Conservation (phyloP, 192 early-diverging fungal species). For the Phlyctochytrium arcticum region DNA sequence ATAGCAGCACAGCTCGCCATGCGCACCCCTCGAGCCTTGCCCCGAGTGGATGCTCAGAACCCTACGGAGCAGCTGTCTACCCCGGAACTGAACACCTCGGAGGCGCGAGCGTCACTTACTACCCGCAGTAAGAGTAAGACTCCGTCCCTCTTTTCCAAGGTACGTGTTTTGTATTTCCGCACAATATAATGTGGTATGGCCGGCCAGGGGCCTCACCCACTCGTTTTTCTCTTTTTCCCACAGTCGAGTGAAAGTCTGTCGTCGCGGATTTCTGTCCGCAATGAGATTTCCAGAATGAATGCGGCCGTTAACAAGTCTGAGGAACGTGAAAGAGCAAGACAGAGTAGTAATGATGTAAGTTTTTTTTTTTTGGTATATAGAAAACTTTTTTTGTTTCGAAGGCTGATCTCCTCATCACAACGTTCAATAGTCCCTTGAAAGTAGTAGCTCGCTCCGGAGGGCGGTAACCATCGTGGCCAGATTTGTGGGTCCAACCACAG, state of each 20-base stretch:
- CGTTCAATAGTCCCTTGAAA: background rate
- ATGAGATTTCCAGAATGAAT: background rate
- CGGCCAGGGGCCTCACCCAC: background rate
- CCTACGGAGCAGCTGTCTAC: too few species aligned
- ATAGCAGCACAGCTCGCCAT: too few species aligned
- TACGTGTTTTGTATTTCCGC: too few species aligned
- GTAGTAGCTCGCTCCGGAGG: background rate
- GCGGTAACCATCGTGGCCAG: background rate
- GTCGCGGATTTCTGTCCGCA: background rate
- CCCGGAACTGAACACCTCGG: too few species aligned
- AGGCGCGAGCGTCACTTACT: too few species aligned
- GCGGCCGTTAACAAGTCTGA: background rate
- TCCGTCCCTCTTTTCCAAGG: too few species aligned
- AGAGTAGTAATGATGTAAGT: background rate
- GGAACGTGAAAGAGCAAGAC: background rate
- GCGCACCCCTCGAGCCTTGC: too few species aligned
- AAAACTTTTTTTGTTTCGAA: background rate
- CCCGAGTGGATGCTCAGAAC: too few species aligned
- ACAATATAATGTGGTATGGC: too few species aligned
- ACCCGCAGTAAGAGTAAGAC: too few species aligned
- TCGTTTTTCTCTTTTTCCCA: background rate
- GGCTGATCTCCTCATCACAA: background rate
- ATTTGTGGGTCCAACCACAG: background rate
- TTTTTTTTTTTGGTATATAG: background rate
- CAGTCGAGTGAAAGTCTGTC: background rate